These are phyloP conservation scores for Blastobotrys proliferans DNA, from an alignment of 1,139 yeast species.

Conservation along the genomic window DNA sequence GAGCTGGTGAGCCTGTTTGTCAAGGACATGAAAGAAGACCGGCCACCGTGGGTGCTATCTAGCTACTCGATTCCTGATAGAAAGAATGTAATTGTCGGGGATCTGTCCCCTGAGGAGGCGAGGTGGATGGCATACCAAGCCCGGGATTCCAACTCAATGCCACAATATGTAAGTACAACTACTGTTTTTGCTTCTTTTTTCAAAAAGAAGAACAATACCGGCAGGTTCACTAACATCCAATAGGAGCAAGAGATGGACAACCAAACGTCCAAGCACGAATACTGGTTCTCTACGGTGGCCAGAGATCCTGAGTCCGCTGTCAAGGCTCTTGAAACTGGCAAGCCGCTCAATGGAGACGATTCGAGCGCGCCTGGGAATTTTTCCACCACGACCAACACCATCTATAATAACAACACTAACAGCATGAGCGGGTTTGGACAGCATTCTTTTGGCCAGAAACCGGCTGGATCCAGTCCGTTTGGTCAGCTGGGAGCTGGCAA, in stretches of 20 bases:
- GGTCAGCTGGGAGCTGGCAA: slow-evolving; percentile 15
- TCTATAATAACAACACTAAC: too few relatives aligned
- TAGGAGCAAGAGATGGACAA: background rate
- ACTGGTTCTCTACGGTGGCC: too few relatives aligned
- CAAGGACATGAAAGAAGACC: slow-evolving; percentile 15
- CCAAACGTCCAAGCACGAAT: background rate
- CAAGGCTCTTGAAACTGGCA: slow-evolving; percentile 15
- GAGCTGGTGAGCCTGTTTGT: slow-evolving; percentile 14
- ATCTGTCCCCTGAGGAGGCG: slow-evolving; percentile 54
- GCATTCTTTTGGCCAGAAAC: slow-evolving; percentile 35
- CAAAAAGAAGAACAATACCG: too few relatives aligned
- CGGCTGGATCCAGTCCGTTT: slow-evolving; percentile 6
- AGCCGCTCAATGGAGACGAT: slow-evolving; percentile 29
- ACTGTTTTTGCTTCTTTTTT: background rate
- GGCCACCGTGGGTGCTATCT: slow-evolving; percentile 17
- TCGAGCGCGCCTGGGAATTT: too few relatives aligned
- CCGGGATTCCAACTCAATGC: slow-evolving; percentile 35
- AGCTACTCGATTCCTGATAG: slow-evolving; percentile 18
- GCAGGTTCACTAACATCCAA: too few relatives aligned
- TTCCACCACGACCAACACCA: slow-evolving; percentile 36
- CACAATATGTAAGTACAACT: slow-evolving; percentile 38
- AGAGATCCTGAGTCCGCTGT: background rate
- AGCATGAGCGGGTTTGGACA: slow-evolving; percentile 48
- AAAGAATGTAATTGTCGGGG: slow-evolving; percentile 50
- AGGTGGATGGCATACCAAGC: slow-evolving; percentile 49